phyloP scores from a whole-genome alignment of 345 rosid species.

The Iberis pinnata region DNA sequence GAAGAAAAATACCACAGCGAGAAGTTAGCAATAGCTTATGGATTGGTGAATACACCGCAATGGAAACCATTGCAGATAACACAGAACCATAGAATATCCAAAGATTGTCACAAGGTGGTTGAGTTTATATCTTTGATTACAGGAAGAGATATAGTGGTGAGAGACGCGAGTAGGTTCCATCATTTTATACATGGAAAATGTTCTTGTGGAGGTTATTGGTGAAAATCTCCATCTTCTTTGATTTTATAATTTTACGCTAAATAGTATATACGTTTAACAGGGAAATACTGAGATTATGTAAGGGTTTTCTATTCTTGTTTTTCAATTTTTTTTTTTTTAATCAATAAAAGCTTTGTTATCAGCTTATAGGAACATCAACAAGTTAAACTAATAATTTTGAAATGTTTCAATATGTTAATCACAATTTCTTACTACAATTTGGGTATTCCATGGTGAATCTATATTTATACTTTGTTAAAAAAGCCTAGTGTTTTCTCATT shows the following conservation, averaged over 20 bases:
- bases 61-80: conserved; percentile 62
- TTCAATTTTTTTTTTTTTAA: conserved; percentile 7
- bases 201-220: conserved; percentile 94
- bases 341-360: conserved; percentile 24
- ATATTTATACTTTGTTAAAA: too few relatives aligned
- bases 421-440: too few relatives aligned
- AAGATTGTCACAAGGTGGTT: conserved; percentile 66
- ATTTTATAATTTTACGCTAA: too few relatives aligned
- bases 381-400: too few relatives aligned
- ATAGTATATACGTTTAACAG: background rate
- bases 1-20: conserved; percentile 66
- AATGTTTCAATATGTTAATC: too few relatives aligned
- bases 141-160: conserved; percentile 55
- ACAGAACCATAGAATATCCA: conserved; percentile 77
- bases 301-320: background rate
- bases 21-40: conserved; percentile 80
- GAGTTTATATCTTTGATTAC: conserved; percentile 54
- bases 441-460: too few relatives aligned
- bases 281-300: conserved; percentile 8
- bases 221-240: background rate
- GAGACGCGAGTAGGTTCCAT: conserved; percentile 75
- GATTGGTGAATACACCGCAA: conserved; percentile 46
- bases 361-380: too few relatives aligned
- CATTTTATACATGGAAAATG: conserved; percentile 69
- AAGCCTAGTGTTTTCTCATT: too few relatives aligned